Percentiles rank a stretch among this genome's conserved stretches.
Evolutionary conservation across 1,284 basidiomycete species (phyloP).

Genomic region (Austropuccinia psidii): DNA sequence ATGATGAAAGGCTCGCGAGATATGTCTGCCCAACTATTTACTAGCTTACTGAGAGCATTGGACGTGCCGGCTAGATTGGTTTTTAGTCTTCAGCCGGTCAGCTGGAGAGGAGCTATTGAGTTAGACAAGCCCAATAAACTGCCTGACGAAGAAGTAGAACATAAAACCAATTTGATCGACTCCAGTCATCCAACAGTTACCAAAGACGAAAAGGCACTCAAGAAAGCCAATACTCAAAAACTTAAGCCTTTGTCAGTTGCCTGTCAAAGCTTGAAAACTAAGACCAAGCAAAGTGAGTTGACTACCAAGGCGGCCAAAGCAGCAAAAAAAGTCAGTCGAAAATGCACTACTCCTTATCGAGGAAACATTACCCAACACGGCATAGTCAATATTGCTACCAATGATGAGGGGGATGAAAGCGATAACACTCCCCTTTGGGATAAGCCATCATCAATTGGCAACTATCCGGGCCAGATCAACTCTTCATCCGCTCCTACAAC

Average conservation of each 20-base stretch:
- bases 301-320: slow-evolving; percentile 21
- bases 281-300: slow-evolving; percentile 24
- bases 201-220: not conserved
- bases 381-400: too few species aligned
- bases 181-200: not conserved
- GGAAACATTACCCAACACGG: too few species aligned
- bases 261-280: not conserved
- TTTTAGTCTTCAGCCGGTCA: slow-evolving; percentile 80
- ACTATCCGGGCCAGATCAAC: too few species aligned
- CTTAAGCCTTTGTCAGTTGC: slow-evolving; percentile 8
- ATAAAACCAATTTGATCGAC: slow-evolving; percentile 38
- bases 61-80: slow-evolving; percentile 81
- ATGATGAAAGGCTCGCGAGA: slow-evolving; percentile 75
- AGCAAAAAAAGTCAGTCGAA: slow-evolving; percentile 5
- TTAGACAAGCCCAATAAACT: slow-evolving; percentile 29
- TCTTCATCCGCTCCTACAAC: not conserved
- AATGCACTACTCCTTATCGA: not conserved
- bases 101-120: slow-evolving; percentile 57
- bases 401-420: not conserved
- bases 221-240: not conserved
- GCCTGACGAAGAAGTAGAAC: too few species aligned
- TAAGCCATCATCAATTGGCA: too few species aligned
- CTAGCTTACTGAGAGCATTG: slow-evolving; percentile 74
- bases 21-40: slow-evolving; percentile 82
- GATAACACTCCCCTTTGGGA: not conserved